phyloP scores from a whole-genome alignment of 257 asterid genomes.

The Solanum pinnatisectum region DNA sequence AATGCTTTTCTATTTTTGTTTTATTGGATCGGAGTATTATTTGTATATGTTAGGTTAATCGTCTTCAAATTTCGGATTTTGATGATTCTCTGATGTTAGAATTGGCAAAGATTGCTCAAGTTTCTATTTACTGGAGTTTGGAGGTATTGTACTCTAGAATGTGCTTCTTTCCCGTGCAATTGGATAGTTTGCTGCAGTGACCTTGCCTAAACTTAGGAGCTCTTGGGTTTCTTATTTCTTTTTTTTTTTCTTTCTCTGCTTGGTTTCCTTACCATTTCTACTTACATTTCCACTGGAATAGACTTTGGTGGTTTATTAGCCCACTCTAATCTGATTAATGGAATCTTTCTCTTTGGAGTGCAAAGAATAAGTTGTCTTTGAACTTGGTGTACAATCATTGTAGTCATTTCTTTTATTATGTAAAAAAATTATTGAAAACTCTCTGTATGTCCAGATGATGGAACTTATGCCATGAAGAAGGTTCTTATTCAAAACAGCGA shows the following conservation, averaged over 20 bases:
- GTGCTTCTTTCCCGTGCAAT: not conserved
- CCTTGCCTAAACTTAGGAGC: not conserved
- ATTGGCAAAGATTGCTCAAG: not conserved
- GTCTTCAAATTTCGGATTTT: not conserved
- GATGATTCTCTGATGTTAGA: not conserved
- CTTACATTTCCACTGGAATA: not conserved
- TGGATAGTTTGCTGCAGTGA: not conserved
- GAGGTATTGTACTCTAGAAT: not conserved
- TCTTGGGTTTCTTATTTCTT: not conserved
- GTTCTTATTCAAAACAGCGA: conserved; percentile 84
- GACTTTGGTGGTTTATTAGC: not conserved
- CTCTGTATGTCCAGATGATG: conserved; percentile 54
- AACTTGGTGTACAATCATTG: not conserved
- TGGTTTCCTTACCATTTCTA: not conserved
- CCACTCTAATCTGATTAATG: not conserved
- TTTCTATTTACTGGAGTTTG: not conserved
- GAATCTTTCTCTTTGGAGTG: not conserved
- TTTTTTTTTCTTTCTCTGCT: not conserved
- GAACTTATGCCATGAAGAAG: conserved; percentile 98
- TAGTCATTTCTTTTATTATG: not conserved
- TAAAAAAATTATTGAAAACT: not conserved
- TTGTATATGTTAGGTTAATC: not conserved
- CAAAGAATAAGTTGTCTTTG: not conserved
- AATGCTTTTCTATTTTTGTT: not conserved
- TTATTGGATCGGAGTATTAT: not conserved